Base-by-base conservation (phyloP, 2,329 filamentous ascomycete species). In the Cordyceps farinosa region DNA sequence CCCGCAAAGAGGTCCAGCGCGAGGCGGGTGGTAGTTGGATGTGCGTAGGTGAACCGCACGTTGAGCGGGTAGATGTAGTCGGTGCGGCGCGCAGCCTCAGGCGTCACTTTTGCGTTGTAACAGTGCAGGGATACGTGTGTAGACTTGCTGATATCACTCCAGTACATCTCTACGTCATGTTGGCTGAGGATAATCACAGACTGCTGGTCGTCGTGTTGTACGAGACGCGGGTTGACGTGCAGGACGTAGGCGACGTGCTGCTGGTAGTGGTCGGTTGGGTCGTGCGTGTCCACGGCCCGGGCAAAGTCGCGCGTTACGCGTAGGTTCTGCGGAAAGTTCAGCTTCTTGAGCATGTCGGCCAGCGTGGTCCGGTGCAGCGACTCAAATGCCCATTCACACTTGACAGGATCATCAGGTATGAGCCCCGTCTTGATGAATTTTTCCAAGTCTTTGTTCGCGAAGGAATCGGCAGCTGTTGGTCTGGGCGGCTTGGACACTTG, bases 1-100 rank as follows among this genome's bases (percentile, higher is more conserved):
- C 89, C 89, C 0, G 89, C 78, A 61, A 92, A 91, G 0, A 91
- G 73, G 50, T 89, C 88, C 0, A 91, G 77, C 62, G 84, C 77
- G 0, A 77, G 73, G 0, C 58, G 30, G 4, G 2, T 42, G 30
- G 3, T 15, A n/a, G 11, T 27, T 0, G 53, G 55, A 50, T 48
- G 40, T 3, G 9, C 27, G 70, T 53, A 75, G 69, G 63, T 70
- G 76, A 29, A 15, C n/a, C 1, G 2, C 8, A 9, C 11, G 4
- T 27, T 9, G 11, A 32, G 17, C 1, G 38, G 48, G 11, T 42
- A 53, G 8, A 47, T 61, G 8, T 44, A 3, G 2, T 27, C 42
- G 27, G 15, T 5, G 2, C 29, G 47, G 10, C 9, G 38, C 11
- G 57, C 48, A 6, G 5, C 11, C 3, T 42, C 32, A 1, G 32